Percentiles rank a stretch among this genome's conserved stretches.
phyloP scores from a whole-genome alignment of 306 rosid species.

The Vigna unguiculata region DNA sequence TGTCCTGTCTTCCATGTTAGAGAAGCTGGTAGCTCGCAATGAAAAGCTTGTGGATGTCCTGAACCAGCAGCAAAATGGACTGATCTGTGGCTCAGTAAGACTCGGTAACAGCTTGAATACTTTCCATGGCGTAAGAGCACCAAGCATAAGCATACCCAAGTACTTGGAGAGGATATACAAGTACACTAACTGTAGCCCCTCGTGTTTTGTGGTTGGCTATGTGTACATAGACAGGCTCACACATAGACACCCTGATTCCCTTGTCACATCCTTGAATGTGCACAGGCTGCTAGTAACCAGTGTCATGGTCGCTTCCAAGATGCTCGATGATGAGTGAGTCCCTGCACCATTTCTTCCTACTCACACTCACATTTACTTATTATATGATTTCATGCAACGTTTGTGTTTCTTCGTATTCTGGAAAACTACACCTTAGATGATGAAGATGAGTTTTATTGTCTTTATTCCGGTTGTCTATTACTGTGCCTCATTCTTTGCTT shows the following conservation, averaged over 20 bases:
- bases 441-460: slow-evolving; percentile 9
- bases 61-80: slow-evolving; percentile 49
- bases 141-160: slow-evolving; percentile 80
- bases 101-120: slow-evolving; percentile 69
- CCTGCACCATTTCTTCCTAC: slow-evolving; percentile 7
- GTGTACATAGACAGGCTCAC: slow-evolving; percentile 83
- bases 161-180: slow-evolving; percentile 94
- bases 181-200: slow-evolving; percentile 91
- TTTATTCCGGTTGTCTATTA: slow-evolving; percentile 24
- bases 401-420: neutral
- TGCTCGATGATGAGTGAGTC: slow-evolving; percentile 94
- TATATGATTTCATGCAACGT: neutral
- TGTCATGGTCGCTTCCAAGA: slow-evolving; percentile 91
- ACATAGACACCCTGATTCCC: slow-evolving; percentile 83
- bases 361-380: neutral
- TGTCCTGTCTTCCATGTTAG: slow-evolving; percentile 68
- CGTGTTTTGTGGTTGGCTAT: slow-evolving; percentile 90
- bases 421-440: too few species aligned
- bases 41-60: slow-evolving; percentile 57
- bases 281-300: slow-evolving; percentile 83
- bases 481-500: slow-evolving; percentile 1
- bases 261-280: slow-evolving; percentile 78
- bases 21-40: slow-evolving; percentile 74
- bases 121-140: slow-evolving; percentile 86
- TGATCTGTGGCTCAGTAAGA: slow-evolving; percentile 44